Evolutionary conservation across 2,329 filamentous ascomycete species (phyloP).

Genomic region (Stromatinia cepivora): DNA sequence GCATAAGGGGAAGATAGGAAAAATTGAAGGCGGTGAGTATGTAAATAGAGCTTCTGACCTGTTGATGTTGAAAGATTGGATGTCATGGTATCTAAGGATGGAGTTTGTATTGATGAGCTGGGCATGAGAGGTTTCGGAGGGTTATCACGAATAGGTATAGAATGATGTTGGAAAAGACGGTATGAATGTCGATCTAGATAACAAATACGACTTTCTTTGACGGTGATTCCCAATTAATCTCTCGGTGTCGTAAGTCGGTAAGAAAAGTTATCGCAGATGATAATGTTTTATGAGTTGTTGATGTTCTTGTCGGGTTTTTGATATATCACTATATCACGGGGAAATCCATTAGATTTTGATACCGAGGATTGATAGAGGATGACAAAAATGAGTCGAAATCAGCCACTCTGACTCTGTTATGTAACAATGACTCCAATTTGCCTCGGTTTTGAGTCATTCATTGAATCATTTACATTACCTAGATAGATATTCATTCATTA

Average conservation of each 20-base stretch:
- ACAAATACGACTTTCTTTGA: neutral
- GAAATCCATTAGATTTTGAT: neutral
- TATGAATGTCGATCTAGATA: slow-evolving; percentile 20
- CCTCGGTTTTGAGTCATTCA: slow-evolving; percentile 15
- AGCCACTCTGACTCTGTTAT: slow-evolving; percentile 8
- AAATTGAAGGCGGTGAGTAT: slow-evolving; percentile 26
- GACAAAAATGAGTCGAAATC: slow-evolving; percentile 13
- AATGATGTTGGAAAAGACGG: slow-evolving; percentile 12
- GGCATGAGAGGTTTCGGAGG: slow-evolving; percentile 17
- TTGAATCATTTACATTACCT: neutral
- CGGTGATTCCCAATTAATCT: neutral
- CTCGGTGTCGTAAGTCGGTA: neutral
- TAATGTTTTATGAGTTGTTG: slow-evolving; percentile 5
- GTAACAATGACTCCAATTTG: slow-evolving; percentile 12
- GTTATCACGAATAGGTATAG: slow-evolving; percentile 23
- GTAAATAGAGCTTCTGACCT: slow-evolving; percentile 28
- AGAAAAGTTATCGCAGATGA: slow-evolving; percentile 6
- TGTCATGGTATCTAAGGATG: slow-evolving; percentile 22
- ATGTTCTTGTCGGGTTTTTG: neutral
- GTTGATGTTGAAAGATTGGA: slow-evolving; percentile 20
- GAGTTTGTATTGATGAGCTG: slow-evolving; percentile 18
- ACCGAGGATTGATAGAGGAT: slow-evolving; percentile 3
- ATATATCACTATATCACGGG: slow-evolving; percentile 17
- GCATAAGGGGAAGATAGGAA: slow-evolving; percentile 25
- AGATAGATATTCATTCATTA: neutral